These are phyloP conservation scores for Paracoccidioides lutzii DNA, from an alignment of 2,329 filamentous ascomycete species.

Conservation along the genomic window DNA sequence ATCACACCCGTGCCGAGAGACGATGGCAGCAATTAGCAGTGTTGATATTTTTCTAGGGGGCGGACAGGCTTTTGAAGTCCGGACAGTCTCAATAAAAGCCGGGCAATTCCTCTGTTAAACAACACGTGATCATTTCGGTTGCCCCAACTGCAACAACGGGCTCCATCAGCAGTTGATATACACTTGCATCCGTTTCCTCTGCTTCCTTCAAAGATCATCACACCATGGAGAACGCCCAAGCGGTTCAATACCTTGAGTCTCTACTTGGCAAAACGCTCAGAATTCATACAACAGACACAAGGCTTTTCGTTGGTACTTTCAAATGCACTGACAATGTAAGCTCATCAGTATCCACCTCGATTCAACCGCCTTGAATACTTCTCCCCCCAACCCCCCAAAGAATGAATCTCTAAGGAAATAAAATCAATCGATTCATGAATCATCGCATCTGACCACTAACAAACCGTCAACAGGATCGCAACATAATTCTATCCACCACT, in stretches of 20 bases:
- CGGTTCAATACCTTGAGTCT: conserved; percentile 34
- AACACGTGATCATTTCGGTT: too few species aligned
- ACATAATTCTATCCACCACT: conserved; percentile 72
- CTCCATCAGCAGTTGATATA: too few species aligned
- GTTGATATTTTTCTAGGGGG: too few species aligned
- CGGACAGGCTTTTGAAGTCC: too few species aligned
- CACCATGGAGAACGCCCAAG: conserved; percentile 25
- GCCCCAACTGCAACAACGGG: too few species aligned
- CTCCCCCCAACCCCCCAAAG: neutral
- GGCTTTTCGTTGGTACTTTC: conserved; percentile 80
- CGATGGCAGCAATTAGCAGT: too few species aligned
- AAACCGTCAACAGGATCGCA: conserved; percentile 51
- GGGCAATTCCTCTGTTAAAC: too few species aligned
- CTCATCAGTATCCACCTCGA: conserved; percentile 11
- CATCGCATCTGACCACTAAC: neutral
- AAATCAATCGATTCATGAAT: neutral
- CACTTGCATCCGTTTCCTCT: too few species aligned
- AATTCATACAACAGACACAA: conserved; percentile 65
- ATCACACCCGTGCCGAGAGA: too few species aligned
- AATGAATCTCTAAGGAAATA: neutral
- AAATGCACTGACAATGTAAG: conserved; percentile 87
- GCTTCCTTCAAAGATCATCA: neutral
- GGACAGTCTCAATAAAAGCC: too few species aligned
- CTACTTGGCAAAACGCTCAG: conserved; percentile 69
- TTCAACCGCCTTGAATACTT: neutral